Percentiles rank a stretch among this genome's conserved stretches.
Evolutionary conservation across 176 grass and related monocot species (phyloP).

Genomic region (Coix lacrymajobi): DNA sequence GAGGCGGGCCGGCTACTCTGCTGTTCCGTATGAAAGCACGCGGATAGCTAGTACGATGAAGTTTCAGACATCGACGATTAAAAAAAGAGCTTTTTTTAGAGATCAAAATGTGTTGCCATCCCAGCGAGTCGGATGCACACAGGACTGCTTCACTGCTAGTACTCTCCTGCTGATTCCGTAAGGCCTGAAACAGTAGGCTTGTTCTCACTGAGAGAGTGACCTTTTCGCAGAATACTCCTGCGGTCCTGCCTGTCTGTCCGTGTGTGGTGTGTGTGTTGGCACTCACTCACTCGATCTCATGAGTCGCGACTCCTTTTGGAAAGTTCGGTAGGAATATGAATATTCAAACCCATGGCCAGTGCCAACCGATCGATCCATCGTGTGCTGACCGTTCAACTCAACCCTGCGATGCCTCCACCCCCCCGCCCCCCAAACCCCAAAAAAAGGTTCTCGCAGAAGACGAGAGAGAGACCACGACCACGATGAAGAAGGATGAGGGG

Average conservation of each 20-base stretch:
- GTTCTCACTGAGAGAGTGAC: conserved; percentile 17
- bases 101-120: neutral
- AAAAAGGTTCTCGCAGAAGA: neutral
- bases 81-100: neutral
- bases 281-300: conserved; percentile 8
- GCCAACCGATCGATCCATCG: no score
- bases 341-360: conserved; percentile 11
- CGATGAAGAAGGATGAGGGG: no score
- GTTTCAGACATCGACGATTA: neutral
- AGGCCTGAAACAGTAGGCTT: neutral
- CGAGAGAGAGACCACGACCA: no score
- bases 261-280: conserved; percentile 23
- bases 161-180: neutral
- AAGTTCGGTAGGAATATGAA: conserved; percentile 33
- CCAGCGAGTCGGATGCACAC: neutral
- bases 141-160: neutral
- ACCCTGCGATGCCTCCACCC: neutral
- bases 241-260: neutral
- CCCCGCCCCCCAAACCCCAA: no score
- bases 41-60: neutral
- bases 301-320: conserved; percentile 20
- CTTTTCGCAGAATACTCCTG: neutral
- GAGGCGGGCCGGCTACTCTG: neutral
- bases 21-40: neutral
- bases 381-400: conserved; percentile 52